Base-by-base conservation (phyloP, 2,329 filamentous ascomycete genomes). In the Colletotrichum chlorophyti region DNA sequence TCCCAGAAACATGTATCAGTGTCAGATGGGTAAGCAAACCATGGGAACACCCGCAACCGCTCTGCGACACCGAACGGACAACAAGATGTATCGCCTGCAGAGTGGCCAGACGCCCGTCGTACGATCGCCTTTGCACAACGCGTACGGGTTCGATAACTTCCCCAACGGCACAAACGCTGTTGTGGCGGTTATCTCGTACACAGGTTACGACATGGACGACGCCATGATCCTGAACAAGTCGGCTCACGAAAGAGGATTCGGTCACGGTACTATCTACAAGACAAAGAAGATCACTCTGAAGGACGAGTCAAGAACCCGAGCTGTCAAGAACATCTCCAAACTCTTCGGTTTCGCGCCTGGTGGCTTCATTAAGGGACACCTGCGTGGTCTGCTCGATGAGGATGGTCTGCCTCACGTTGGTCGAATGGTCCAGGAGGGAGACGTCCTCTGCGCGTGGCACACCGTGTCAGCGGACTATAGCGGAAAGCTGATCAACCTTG, bases 161-260 rank as follows among this genome's bases (percentile, higher is more conserved):
- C 95, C 95, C 52, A 97, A 98, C 71, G 95, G 95, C 24, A 93
- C 87, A 69, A 99, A 99, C 69, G 92, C 93, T 8, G 88, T 98
- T 34, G 95, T 99, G 58, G 95, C 95, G 58, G 96, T 99, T 73
- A 97, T 99, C 63, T 97, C 94, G 0, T 99, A 99, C 74, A 98
- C 94, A 2, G 95, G 94, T 48, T 99, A 98, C 77, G 95, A 99
- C 82, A 99, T 99, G 95, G 95, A 99, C 82, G 95, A 99, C 77
- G 95, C 95, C 72, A 98, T 98, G 94, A 98, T 99, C 71, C 82
- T 99, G 71, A 98, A 98, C 81, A 98, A 98, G 74, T 97, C 93
- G 17, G 88, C 94, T 3, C 92, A 97, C 74, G 95, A 99, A 75
- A 88, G 95, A 65, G 95, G 95, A 12, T 98, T 99, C 69, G 94